phyloP scores from a whole-genome alignment of 345 rosid genomes.

The Raphanus sativus region DNA sequence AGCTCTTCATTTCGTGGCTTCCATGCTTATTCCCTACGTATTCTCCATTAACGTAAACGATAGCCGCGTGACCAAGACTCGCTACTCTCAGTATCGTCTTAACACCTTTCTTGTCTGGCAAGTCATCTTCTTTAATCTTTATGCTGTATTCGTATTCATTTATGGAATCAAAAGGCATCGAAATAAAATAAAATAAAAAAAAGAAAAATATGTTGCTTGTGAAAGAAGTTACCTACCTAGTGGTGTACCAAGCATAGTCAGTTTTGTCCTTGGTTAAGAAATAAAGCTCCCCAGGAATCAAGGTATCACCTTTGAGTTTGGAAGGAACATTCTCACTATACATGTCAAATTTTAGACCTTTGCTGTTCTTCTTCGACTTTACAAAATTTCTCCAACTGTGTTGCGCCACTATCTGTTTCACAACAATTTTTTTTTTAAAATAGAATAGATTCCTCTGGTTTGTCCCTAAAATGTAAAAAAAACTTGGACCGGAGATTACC shows the following conservation, averaged over 20 bases:
- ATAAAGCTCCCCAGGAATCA: slow-evolving; percentile 58
- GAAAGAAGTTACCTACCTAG: slow-evolving; percentile 41
- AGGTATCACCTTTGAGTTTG: slow-evolving; percentile 17
- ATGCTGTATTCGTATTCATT: background rate
- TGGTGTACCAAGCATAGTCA: slow-evolving; percentile 81
- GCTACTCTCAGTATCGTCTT: slow-evolving; percentile 55
- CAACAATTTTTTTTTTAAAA: background rate
- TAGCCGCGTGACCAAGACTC: slow-evolving; percentile 81
- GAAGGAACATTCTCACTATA: slow-evolving; percentile 49
- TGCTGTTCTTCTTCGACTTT: slow-evolving; percentile 50
- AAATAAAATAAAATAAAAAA: too few species aligned
- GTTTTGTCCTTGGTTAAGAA: slow-evolving; percentile 61
- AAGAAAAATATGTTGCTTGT: background rate
- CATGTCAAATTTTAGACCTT: slow-evolving; percentile 44
- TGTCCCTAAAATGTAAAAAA: background rate
- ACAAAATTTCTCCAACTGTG: slow-evolving; percentile 63
- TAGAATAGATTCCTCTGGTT: too few species aligned
- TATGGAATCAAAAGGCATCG: background rate
- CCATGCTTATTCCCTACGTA: slow-evolving; percentile 72
- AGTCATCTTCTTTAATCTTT: slow-evolving; percentile 43
- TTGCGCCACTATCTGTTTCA: slow-evolving; percentile 58
- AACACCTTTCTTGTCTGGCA: slow-evolving; percentile 45
- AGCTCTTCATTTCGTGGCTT: slow-evolving; percentile 75
- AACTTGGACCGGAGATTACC: background rate
- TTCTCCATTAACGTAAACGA: slow-evolving; percentile 71